Base-by-base conservation (phyloP, 768 basidiomycete species). In the Termitomyces sp. region DNA sequence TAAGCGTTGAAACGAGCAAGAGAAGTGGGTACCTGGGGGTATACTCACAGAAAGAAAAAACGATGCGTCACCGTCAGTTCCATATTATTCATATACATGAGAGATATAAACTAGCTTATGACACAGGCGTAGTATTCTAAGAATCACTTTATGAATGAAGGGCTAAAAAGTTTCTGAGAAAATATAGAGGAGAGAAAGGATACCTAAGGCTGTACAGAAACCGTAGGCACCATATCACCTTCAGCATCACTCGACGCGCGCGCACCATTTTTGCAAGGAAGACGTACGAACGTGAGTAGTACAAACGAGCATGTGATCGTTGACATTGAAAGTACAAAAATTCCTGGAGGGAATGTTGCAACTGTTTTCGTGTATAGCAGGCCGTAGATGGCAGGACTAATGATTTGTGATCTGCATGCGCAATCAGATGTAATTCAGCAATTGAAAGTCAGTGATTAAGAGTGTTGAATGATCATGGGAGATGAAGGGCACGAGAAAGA, bases 361-460 rank as follows among this genome's bases (percentile, higher is more conserved):
- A 92, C 90, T 0, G 90, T 94, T 51, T 74, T 77, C 58, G 80
- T 76, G 64, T 85, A 94, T 10, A 88, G 74, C 17, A 84, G 64
- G 5, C 91, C 89, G 61, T 87, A 93, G 37, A 91, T 32, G 3
- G 83, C 71, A 0, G 93, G 92, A 0, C 87, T 85, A 1, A 93
- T 37, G 17, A 93, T 81, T 56, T 84, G 81, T 26, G 81, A 71
- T 65, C 86, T 88, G 65, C 7, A 34, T 57, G 54, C 8, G n/a
- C 21, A 34, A 43, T 43, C 46, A 54, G 26, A 14, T 12, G 5
- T 40, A 26, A 50, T 24, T 50, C 4, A 35, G 24, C 2, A n/a
- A 2, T 19, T 30, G 4, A 6, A 24, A 32, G 10, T 32, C 10
- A 32, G 10, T 9, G 9, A 32, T 32, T 9, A 32, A 32, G 10